Evolutionary conservation across 768 basidiomycete genomes (phyloP), one percentile per base, ranked within the genome.

Genomic region (Mycena pura): DNA sequence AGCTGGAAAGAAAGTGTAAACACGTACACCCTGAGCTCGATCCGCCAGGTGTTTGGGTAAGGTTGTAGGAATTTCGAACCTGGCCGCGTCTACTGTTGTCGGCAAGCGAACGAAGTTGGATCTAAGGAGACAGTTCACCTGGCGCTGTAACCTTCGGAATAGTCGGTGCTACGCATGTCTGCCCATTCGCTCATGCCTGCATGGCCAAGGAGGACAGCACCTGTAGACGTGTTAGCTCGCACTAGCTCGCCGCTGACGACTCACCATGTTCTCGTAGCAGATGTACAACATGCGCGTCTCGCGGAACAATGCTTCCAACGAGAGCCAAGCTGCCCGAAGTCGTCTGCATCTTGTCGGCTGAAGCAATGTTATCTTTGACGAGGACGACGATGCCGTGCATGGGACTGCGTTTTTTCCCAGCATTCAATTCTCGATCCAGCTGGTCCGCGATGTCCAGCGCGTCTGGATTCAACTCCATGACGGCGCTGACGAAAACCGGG

Each of bases 1-100:
- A 2, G 6, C 14, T 21, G 19, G 31, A 55, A 27, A 21, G 15
- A 3, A 8, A 29, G 19, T 15, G 11, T 25, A 1, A 27, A 21
- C 15, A 8, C 54, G 25, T 28, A 65, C 64, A 78, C 14, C 81
- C 81, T 5, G 79, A 76, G 3, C 77, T 78, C 17, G 77, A 79
- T 17, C 80, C 80, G 34, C 75, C 76, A 7, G 78, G 79, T 53
- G 78, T 72, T 70, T 71, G 21, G 70, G 78, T 64, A 66, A 65
- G 64, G 24, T 65, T 78, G 57, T 77, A 80, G 5, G 76, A 72
- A 44, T 71, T 74, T 15, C 73, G 75, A 31, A 70, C 72, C 64
- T 80, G 79, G 8, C 79, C 79, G 22, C 78, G 76, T 17, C 80
- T 74, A 57, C 68, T 70, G 71, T 68, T 72, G 76, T 47, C 71